Evolutionary conservation across 2,329 filamentous ascomycete species (phyloP).

Genomic region (Diplodia seriata): DNA sequence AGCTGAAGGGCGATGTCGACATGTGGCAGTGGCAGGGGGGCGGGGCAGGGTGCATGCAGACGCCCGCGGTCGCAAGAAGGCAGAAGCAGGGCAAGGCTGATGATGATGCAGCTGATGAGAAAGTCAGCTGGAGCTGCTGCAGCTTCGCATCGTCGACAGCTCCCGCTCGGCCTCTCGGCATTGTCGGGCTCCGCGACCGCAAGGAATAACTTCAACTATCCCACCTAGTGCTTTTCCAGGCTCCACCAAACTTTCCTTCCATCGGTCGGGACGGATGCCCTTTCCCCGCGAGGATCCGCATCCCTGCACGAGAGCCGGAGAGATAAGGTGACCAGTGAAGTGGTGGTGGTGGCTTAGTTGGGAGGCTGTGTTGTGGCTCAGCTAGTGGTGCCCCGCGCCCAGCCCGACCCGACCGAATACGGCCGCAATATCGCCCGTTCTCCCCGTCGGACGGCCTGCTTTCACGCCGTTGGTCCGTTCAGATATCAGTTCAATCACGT

Average conservation of each 20-base stretch:
- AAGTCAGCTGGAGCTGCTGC: neutral
- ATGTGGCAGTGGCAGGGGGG: slow-evolving; percentile 1
- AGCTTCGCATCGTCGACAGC: neutral
- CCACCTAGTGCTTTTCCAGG: neutral
- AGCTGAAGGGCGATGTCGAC: neutral
- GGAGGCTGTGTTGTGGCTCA: slow-evolving; percentile 22
- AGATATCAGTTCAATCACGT: neutral
- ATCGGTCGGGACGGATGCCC: neutral
- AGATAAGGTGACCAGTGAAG: slow-evolving; percentile 12
- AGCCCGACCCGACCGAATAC: neutral
- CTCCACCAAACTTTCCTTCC: neutral
- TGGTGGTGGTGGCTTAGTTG: neutral
- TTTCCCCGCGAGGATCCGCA: slow-evolving; percentile 4
- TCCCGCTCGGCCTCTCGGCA: neutral
- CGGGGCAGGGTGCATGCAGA: slow-evolving; percentile 1
- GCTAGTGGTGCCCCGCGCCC: neutral
- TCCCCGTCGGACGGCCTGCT: neutral
- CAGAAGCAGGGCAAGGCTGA: neutral
- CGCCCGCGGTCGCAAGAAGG: neutral
- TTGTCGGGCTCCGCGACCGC: neutral
- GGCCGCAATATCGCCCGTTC: neutral
- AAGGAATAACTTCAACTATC: neutral
- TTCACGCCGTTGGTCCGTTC: neutral
- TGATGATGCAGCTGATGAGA: neutral
- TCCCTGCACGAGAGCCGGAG: neutral